Evolutionary conservation across 164 flowering plant species (phyloP), one percentile per base, ranked within the genome.

Genomic region (Warburgia ugandensis): DNA sequence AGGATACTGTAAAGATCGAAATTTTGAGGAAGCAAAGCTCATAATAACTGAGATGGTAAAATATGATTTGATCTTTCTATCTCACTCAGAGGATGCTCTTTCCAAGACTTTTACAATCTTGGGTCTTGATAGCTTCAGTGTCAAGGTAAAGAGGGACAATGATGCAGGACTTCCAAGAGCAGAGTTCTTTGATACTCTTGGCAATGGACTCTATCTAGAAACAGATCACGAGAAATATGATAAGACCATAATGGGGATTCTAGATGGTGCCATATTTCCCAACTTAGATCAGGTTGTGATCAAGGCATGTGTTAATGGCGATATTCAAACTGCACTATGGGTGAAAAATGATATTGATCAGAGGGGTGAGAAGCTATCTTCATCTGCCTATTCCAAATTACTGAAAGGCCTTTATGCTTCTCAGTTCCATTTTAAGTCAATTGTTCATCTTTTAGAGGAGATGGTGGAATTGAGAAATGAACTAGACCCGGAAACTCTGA

Each of bases 201-300:
- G 99, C 19, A 92, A 92, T 72, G 99, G 99, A n/a, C 84, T 88
- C 25, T 85, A 81, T 66, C 68, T 92, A 54, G 91, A 88, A 20
- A 69, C 95, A 26, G 77, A 88, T 55, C 0, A 72, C 8, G 77
- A 75, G 29, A 80, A 75, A 63, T 88, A 67, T 67, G 95, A 86
- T 50, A 71, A 53, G 45, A 68, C 41, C 30, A 19, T 88, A 10
- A 44, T 40, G 14, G 31, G 45, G 28, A 69, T 92, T 58, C 73
- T 88, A 45, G 68, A 79, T 20, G 78, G 77, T 49, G 66, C 84
- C 27, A 57, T 78, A 54, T 14, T 77, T 39, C 84, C 82, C 26
- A 80, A 86, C 65, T 80, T 80, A 45, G 72, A 80, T 59, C 48
- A 52, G 12, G 62, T 65, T 58, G 45, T 86, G 25, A 28, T 57